Conservation (phyloP, 352 stramenopile genomes). For the Pythium myriotylum region DNA sequence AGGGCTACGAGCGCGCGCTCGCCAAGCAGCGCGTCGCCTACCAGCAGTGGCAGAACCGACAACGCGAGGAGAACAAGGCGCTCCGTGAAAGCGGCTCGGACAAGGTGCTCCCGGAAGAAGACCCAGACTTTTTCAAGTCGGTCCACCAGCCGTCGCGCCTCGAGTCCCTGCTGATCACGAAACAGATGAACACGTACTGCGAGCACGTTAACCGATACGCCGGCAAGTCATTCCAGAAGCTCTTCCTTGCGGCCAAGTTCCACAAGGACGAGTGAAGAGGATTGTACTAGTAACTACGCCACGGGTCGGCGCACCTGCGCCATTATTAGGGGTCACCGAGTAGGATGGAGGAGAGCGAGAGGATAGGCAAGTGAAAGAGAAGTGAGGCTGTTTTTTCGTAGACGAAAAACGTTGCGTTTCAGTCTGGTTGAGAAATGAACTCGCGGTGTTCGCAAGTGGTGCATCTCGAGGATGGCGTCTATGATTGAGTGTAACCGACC, state of each 20-base stretch:
- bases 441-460: too few species aligned
- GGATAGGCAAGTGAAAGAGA: slow-evolving; percentile 1
- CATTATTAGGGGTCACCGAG: background rate
- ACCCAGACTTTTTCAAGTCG: slow-evolving; percentile 87
- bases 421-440: too few species aligned
- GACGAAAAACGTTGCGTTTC: background rate
- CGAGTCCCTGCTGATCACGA: slow-evolving; percentile 89
- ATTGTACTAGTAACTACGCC: slow-evolving; percentile 23
- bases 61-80: slow-evolving; percentile 89
- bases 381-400: background rate
- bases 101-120: slow-evolving; percentile 76
- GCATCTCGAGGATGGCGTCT: too few species aligned
- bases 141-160: slow-evolving; percentile 87
- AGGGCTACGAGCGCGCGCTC: slow-evolving; percentile 87
- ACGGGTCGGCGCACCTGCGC: background rate
- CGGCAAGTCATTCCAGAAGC: slow-evolving; percentile 91
- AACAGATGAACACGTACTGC: slow-evolving; percentile 94
- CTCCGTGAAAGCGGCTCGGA: slow-evolving; percentile 76
- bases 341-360: slow-evolving; percentile 8
- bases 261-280: slow-evolving; percentile 69
- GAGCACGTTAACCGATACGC: slow-evolving; percentile 92
- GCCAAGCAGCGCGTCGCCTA: slow-evolving; percentile 85
- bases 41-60: slow-evolving; percentile 85
- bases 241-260: slow-evolving; percentile 89
- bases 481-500: too few species aligned